Conservation (phyloP, 805 yeast genomes). For the Pichia manshurica region DNA sequence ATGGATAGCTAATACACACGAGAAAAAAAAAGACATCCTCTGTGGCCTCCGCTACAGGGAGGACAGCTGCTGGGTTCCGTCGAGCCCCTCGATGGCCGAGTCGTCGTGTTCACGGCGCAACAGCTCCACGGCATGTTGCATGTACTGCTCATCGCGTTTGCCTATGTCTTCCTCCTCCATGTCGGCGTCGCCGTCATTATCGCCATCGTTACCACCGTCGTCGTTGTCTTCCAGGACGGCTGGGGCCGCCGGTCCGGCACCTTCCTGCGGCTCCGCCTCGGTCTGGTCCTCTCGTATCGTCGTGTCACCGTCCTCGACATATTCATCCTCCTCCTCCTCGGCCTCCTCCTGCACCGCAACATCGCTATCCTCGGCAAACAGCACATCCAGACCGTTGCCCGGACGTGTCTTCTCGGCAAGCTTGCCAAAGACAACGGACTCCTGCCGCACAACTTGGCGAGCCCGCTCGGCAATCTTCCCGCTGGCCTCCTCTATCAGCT, state of each 20-base stretch:
- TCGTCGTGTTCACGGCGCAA: background rate
- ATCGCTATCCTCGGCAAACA: background rate
- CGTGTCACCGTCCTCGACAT: background rate
- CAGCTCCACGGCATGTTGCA: conserved; percentile 10
- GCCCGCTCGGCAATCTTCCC: conserved; percentile 42
- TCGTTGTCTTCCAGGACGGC: conserved; percentile 1
- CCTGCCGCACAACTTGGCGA: conserved; percentile 67
- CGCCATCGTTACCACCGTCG: background rate
- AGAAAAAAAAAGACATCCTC: background rate
- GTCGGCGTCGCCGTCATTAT: background rate
- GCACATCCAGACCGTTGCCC: conserved; percentile 77
- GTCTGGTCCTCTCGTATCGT: background rate
- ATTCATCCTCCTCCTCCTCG: conserved; percentile 1
- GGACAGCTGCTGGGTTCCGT: too few species aligned
- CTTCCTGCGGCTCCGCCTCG: too few species aligned
- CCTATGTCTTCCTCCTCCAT: background rate
- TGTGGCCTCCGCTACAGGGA: too few species aligned
- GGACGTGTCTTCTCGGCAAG: conserved; percentile 82
- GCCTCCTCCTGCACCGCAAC: conserved; percentile 5
- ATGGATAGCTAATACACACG: background rate
- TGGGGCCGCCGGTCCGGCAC: too few species aligned
- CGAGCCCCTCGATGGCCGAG: too few species aligned
- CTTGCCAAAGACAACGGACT: conserved; percentile 73
- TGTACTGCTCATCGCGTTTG: conserved; percentile 10
- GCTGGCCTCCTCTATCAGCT: conserved; percentile 52